Percentiles rank a stretch among this genome's conserved stretches.
Evolutionary conservation across 129 eudicot species (phyloP).

Genomic region (Logfia minima): DNA sequence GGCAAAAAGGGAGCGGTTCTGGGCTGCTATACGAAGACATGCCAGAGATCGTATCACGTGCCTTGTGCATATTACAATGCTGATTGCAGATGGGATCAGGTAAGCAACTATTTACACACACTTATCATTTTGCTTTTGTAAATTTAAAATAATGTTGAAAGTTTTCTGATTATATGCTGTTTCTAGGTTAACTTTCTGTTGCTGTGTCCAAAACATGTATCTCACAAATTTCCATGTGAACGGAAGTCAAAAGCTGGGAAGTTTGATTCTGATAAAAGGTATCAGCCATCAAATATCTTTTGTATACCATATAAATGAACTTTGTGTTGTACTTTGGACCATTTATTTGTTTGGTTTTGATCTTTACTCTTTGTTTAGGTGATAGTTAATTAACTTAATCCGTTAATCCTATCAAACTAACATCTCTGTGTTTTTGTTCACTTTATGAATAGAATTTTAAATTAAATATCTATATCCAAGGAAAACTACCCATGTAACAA

Average conservation of each 20-base stretch:
- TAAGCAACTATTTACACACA: constrained; percentile 38
- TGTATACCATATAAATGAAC: background rate
- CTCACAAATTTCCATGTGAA: constrained; percentile 70
- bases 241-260: constrained; percentile 41
- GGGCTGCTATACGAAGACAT: constrained; percentile 72
- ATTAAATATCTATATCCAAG: background rate
- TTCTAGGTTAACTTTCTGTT: constrained; percentile 57
- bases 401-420: background rate
- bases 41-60: constrained; percentile 71
- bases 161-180: background rate
- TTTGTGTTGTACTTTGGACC: constrained; percentile 1
- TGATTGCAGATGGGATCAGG: constrained; percentile 90
- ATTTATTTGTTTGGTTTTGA: background rate
- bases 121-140: background rate
- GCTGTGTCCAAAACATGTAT: constrained; percentile 70
- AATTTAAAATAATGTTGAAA: background rate
- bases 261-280: constrained; percentile 22
- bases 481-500: background rate
- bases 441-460: too few relatives aligned
- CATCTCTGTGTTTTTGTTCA: background rate
- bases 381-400: background rate
- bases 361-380: background rate
- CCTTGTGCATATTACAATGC: constrained; percentile 66
- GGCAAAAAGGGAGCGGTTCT: constrained; percentile 90
- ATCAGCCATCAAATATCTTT: background rate